Conservation (phyloP, 768 basidiomycete genomes). For the Lyophyllum decastes region DNA sequence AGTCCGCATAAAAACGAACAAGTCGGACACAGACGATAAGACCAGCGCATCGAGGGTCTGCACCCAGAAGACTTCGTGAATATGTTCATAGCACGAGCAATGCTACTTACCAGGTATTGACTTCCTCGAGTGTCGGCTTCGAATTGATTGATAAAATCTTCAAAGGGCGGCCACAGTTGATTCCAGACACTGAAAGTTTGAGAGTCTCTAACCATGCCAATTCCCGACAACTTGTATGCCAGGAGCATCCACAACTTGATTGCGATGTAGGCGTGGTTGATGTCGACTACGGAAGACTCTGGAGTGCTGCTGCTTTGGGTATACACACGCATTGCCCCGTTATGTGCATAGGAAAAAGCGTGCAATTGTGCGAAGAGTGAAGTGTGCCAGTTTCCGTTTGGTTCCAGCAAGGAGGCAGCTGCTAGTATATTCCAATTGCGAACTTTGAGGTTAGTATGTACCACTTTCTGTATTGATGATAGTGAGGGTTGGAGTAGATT, state of each 20-base stretch:
- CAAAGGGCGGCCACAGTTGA: slow-evolving; percentile 75
- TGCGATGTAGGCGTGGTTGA: slow-evolving; percentile 69
- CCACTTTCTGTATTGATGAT: slow-evolving; percentile 29
- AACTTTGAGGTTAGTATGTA: slow-evolving; percentile 37
- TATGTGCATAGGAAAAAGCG: slow-evolving; percentile 50
- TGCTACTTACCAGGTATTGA: slow-evolving; percentile 36
- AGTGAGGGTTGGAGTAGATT: not conserved
- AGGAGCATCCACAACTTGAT: slow-evolving; percentile 75
- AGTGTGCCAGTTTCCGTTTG: slow-evolving; percentile 32
- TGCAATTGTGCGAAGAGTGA: slow-evolving; percentile 52
- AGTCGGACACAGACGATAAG: slow-evolving; percentile 63
- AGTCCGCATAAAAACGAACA: slow-evolving; percentile 63
- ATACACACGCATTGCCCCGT: slow-evolving; percentile 43
- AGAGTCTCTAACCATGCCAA: slow-evolving; percentile 27
- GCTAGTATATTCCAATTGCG: slow-evolving; percentile 69
- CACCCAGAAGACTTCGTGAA: slow-evolving; percentile 4
- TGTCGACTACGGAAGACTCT: slow-evolving; percentile 52
- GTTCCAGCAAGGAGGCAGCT: slow-evolving; percentile 51
- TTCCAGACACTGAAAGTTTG: slow-evolving; percentile 61
- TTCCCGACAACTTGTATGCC: slow-evolving; percentile 38
- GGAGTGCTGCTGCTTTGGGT: slow-evolving; percentile 35
- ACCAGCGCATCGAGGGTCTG: slow-evolving; percentile 58
- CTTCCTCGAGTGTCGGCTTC: slow-evolving; percentile 48
- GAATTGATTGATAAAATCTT: slow-evolving; percentile 49
- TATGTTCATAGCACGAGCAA: not conserved